Base-by-base conservation (phyloP, 768 basidiomycete species). In the Pisolithus albus region DNA sequence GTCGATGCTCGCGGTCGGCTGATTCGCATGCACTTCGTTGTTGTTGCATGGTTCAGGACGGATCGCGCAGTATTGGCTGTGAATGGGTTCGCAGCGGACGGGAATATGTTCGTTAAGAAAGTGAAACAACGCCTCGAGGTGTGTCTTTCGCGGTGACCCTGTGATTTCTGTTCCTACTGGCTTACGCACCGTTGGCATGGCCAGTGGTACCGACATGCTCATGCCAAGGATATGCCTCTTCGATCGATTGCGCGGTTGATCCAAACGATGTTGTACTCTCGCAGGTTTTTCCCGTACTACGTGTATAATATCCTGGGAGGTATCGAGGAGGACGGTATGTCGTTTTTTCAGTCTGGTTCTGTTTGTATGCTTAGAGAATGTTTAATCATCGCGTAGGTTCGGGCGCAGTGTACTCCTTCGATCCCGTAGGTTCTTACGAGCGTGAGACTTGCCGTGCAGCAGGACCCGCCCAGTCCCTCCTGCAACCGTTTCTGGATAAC, bases 331-430 rank as follows among this genome's bases (percentile, higher is more conserved):
- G 93, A 96, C 65, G 93, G 93, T 93, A 62, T 59, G 34, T 34
- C 13, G 34, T 13, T 15, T 87, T 77, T 9, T 34, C 19, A 7
- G 6, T 9, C 15, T 46, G 36, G 19, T 8, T 36, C 4, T 15
- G 18, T 39, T 7, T 28, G 28, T 15, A 7, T 30, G 4, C 40
- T 28, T 3, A 37, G 5, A 36, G 18, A 30, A 30, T 30, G 7
- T 19, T 38, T n/a, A 38, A 41, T 46, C 37, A 48, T 37, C 57
- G 64, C 36, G 4, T 65, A 95, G 92, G 94, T 10, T 82, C 90
- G 36, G 96, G 96, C 48, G 92, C 95, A 9, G 94, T 99, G 28
- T 99, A 99, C 77, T 97, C 95, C n/a, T 99, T 96, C 69, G 96
- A 99, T 71, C 96, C 96, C 37, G 92, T 98, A 30, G 96, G 96